A percentile compares a stretch with the other conserved stretches of the same genome.
These are phyloP conservation scores for Fraxinus angustifolia DNA, from an alignment of 305 asterid species.

Conservation along the genomic window DNA sequence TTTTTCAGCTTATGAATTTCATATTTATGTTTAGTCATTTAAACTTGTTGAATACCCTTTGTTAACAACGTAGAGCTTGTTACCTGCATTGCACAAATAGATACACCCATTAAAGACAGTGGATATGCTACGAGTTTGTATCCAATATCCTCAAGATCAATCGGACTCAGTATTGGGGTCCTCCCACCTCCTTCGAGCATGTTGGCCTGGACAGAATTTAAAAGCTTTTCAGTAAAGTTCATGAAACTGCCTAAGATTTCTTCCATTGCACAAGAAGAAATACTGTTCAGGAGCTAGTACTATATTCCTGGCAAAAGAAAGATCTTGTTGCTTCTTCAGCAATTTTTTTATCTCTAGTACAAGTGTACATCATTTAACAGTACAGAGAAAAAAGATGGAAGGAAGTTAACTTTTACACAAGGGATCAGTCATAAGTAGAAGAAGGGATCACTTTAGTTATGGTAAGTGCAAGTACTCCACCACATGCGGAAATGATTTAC, in stretches of 20 bases:
- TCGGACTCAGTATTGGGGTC: constrained; percentile 83
- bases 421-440: background rate
- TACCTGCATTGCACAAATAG: constrained; percentile 93
- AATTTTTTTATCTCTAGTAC: background rate
- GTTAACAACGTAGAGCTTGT: constrained; percentile 1
- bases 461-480: background rate
- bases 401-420: background rate
- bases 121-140: constrained; percentile 92
- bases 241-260: background rate
- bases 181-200: constrained; percentile 99
- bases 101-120: constrained; percentile 80
- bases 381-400: background rate
- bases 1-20: background rate
- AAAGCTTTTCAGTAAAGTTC: constrained; percentile 20
- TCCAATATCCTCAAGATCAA: constrained; percentile 82
- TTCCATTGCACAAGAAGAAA: background rate
- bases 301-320: background rate
- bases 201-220: constrained; percentile 59
- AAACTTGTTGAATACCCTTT: background rate
- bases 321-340: background rate
- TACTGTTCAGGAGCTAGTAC: background rate
- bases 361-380: constrained; percentile 4
- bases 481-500: background rate
- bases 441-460: background rate
- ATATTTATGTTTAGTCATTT: background rate